Evolutionary conservation across 768 basidiomycete species (phyloP).

Genomic region (Infundibulicybe gibba): DNA sequence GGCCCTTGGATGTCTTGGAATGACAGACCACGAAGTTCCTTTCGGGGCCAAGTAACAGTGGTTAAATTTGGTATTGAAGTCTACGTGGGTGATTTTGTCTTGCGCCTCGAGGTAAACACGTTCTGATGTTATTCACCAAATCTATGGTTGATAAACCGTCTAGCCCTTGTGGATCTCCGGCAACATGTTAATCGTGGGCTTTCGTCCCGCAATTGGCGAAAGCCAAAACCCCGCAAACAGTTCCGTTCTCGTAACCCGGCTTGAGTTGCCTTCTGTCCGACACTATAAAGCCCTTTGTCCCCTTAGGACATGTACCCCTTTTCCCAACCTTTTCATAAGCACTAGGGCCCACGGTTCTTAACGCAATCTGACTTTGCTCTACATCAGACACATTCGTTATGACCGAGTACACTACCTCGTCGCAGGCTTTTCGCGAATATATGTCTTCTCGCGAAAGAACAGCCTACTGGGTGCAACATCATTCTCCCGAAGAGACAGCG

Average conservation of each 20-base stretch:
- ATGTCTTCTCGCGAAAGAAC: constrained; percentile 61
- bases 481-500: constrained; percentile 32
- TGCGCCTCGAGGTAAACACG: constrained; percentile 44
- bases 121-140: constrained; percentile 42
- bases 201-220: constrained; percentile 14
- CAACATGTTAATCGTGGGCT: constrained; percentile 24
- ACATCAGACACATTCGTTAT: constrained; percentile 26
- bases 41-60: no score
- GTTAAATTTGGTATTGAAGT: no score
- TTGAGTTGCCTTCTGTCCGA: constrained; percentile 14
- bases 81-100: constrained; percentile 11
- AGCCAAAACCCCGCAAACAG: constrained; percentile 22
- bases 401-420: constrained; percentile 63
- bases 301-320: constrained; percentile 21
- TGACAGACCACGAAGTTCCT: no score
- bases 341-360: constrained; percentile 2
- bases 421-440: constrained; percentile 56
- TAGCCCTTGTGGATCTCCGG: constrained; percentile 23
- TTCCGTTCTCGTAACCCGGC: constrained; percentile 18
- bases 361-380: constrained; percentile 9
- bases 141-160: constrained; percentile 16
- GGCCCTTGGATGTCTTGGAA: no score
- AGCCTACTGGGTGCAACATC: constrained; percentile 53
- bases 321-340: constrained; percentile 18
- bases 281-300: constrained; percentile 30